Base-by-base conservation (phyloP, 495 filamentous ascomycete species). In the Hypomontagnella monticulosa region DNA sequence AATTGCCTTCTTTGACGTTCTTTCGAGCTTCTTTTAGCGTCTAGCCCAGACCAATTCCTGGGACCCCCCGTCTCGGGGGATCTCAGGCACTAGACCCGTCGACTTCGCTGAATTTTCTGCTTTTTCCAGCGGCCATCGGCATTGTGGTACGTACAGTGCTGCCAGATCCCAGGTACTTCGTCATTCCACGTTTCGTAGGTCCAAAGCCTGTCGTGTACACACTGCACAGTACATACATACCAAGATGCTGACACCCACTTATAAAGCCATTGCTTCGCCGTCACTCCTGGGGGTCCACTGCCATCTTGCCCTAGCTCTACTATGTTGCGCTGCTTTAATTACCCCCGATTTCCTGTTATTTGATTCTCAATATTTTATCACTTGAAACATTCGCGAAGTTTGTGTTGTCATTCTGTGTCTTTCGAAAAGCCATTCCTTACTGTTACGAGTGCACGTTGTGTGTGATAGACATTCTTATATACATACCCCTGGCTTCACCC, bases 1-100 rank as follows among this genome's bases (percentile, higher is more conserved):
- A 69, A 64, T 71, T 71, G 51, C 69, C 69, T 71, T 70, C 69
- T 71, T 71, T 63, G 69, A 71, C 59, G 49, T 73, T 69, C 57
- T 62, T 47, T 70, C 46, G 57, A 70, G 47, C 62, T 63, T 67
- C 67, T 61, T 67, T 54, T 73, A 71, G 71, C 63, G 67, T 73
- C 71, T 62, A 53, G 67, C 61, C 67, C 67, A 42, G 54, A 52
- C 8, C 23, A 40, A 57, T 57, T 47, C 67, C 57, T 62, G 51
- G 37, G 6, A 33, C 50, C 34, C 55, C 37, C 46, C 40, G 33
- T 58, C 61, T 62, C 57, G 46, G 57, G 56, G 51, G 52, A 57
- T 61, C 60, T 64, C 56, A 69, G 66, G 60, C 63, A 61, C 59
- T 61, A 40, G 59, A 43, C n/a, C n/a, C n/a, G n/a, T n/a, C n/a